phyloP scores from a whole-genome alignment of 805 yeast genomes.

The Cyberlindnera saturnus region DNA sequence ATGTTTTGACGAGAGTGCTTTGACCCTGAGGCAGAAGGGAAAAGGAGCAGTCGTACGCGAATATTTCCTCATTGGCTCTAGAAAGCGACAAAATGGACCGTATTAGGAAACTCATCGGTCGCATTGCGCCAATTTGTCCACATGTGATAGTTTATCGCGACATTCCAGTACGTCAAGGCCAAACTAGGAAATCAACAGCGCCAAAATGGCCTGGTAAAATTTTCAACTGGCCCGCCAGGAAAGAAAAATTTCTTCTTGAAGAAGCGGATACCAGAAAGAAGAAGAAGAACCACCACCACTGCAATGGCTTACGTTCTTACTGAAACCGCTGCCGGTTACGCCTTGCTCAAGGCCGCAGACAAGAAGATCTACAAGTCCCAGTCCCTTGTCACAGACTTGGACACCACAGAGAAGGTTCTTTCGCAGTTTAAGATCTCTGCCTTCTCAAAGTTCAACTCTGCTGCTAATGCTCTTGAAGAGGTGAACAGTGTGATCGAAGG shows the following conservation, averaged over 20 bases:
- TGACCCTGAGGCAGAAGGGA: no score
- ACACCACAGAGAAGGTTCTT: conserved; percentile 78
- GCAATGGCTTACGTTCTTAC: conserved; percentile 83
- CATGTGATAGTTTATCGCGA: no score
- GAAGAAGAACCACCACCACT: background rate
- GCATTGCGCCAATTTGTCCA: no score
- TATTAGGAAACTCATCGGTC: no score
- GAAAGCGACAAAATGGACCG: no score
- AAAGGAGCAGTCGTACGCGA: no score
- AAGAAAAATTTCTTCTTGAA: conserved; percentile 6
- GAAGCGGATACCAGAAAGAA: background rate
- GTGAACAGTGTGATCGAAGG: conserved; percentile 91
- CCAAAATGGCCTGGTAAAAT: background rate
- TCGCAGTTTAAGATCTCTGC: conserved; percentile 91
- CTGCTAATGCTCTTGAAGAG: conserved; percentile 95
- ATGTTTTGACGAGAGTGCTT: no score
- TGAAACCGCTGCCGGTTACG: conserved; percentile 99
- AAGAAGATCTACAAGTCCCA: conserved; percentile 90
- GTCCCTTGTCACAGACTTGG: conserved; percentile 65
- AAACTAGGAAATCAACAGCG: no score
- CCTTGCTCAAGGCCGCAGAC: conserved; percentile 94
- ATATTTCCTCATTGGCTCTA: no score
- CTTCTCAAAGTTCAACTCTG: conserved; percentile 89
- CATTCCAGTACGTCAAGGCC: no score
- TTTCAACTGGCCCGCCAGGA: background rate